Evolutionary conservation across 805 yeast species (phyloP), one percentile per base, ranked within the genome.

Genomic region (Wickerhamiella azyma): DNA sequence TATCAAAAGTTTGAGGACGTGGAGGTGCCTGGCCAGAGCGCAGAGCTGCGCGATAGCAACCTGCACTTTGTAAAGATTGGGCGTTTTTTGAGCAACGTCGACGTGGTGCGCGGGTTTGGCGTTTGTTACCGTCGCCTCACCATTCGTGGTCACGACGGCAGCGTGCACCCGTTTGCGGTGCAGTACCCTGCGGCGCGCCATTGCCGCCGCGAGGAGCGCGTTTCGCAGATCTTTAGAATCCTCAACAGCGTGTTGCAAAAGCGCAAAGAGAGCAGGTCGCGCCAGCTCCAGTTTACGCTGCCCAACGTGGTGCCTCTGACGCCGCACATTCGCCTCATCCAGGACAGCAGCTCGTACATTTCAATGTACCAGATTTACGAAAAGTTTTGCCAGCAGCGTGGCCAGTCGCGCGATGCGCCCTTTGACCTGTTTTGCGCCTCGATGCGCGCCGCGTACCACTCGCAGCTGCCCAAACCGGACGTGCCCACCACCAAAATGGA

Each of bases 131-230:
- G 89, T 59, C 74, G 97, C 35, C 69, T 92, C 48, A 81, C 82
- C 41, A 84, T 94, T 37, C 76, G 96, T 41, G 97, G 97, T 10
- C 85, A 85, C 55, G 96, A 92, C 62, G 97, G 97, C 52, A 76
- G 85, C 51, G 62, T 81, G 44, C 96, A 89, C 64, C 77, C 89
- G 40, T 94, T 92, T 69, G 94, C 96, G 0, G 94, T 92, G 17
- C 98, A 92, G 66, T 86, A 83, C 62, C 98, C 99, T 6, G 94
- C 97, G 13, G 96, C 96, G 10, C 78, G 99, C 55, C 96, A 89
- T 57, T 85, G 95, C 55, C 81, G 98, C 59, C 77, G 98, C 45
- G 99, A 92, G 60, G 99, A 92, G 59, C 74, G 95, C 45, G 79
- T 92, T 48, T 81, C 85, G 70, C 98, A 92, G 61, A 65, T 92